A percentile compares a stretch with the other conserved stretches of the same genome.
These are phyloP conservation scores for Irpex sp. DNA, from an alignment of 1,284 basidiomycete species.

Conservation along the genomic window DNA sequence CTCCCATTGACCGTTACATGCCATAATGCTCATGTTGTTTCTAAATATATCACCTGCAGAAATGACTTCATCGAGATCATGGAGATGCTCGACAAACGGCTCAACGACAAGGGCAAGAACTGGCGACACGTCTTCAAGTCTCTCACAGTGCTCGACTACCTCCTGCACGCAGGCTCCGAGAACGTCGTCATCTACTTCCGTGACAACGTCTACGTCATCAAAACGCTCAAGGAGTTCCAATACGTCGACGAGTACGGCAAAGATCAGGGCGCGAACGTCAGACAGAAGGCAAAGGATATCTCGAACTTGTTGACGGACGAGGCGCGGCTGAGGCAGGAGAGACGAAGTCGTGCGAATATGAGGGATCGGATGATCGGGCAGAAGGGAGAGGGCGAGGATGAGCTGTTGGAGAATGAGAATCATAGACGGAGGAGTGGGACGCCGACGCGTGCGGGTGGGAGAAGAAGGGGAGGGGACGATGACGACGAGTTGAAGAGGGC, in stretches of 20 bases:
- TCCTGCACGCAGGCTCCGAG: slow-evolving; percentile 94
- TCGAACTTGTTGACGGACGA: slow-evolving; percentile 95
- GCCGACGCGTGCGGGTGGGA: slow-evolving; percentile 23
- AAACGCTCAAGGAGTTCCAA: slow-evolving; percentile 99
- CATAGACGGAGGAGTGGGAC: slow-evolving; percentile 40
- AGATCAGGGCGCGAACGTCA: slow-evolving; percentile 97
- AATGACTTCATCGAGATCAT: slow-evolving; percentile 99
- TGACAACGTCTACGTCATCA: slow-evolving; percentile 97
- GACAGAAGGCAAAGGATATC: slow-evolving; percentile 99
- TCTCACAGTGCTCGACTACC: slow-evolving; percentile 94
- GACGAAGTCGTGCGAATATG: slow-evolving; percentile 86
- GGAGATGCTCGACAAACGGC: slow-evolving; percentile 99
- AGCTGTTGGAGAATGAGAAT: slow-evolving; percentile 47
- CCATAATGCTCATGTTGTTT: too few species aligned
- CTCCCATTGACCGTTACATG: background rate
- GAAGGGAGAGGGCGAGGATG: slow-evolving; percentile 33
- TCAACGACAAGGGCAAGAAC: slow-evolving; percentile 99
- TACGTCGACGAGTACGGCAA: slow-evolving; percentile 94
- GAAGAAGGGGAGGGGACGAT: slow-evolving; percentile 53
- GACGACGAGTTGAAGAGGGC: slow-evolving; percentile 80
- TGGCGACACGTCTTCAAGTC: slow-evolving; percentile 99
- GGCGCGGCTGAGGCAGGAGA: slow-evolving; percentile 80
- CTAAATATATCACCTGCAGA: slow-evolving; percentile 38
- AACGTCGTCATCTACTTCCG: slow-evolving; percentile 99
- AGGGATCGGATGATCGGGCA: slow-evolving; percentile 88